A percentile compares a stretch with the other conserved stretches of the same genome.
Conservation (phyloP, 148 eudicot species). For the Silene conica region DNA sequence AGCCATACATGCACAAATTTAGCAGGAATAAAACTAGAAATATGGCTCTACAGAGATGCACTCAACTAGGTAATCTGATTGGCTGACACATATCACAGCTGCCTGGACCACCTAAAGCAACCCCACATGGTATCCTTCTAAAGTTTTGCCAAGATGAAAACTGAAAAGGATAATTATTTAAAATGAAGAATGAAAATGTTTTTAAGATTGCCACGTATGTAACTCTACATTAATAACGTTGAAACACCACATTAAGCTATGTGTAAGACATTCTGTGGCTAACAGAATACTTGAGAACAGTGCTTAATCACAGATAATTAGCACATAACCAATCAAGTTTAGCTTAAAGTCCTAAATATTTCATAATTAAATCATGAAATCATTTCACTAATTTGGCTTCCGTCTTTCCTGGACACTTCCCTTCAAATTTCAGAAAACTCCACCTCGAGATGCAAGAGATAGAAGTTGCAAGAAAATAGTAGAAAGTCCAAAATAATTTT, state of each 20-base stretch:
- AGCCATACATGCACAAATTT: slow-evolving; percentile 1
- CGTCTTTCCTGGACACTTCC: slow-evolving; percentile 23
- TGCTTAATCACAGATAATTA: slow-evolving; percentile 28
- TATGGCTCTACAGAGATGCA: slow-evolving; percentile 12
- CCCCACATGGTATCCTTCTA: slow-evolving; percentile 18
- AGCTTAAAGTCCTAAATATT: slow-evolving; percentile 10
- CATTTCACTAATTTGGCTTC: slow-evolving; percentile 12
- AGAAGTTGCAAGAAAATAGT: slow-evolving; percentile 21
- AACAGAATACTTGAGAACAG: slow-evolving; percentile 18
- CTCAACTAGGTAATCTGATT: slow-evolving; percentile 27
- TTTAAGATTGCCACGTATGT: slow-evolving; percentile 18
- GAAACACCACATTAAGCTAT: slow-evolving; percentile 25
- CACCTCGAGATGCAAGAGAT: slow-evolving; percentile 48
- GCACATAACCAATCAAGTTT: slow-evolving; percentile 27
- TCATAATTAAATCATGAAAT: not conserved
- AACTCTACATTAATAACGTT: slow-evolving; percentile 21
- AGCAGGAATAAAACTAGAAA: slow-evolving; percentile 13
- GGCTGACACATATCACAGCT: slow-evolving; percentile 33
- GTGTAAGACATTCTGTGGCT: slow-evolving; percentile 37
- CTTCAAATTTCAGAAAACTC: slow-evolving; percentile 19
- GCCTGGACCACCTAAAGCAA: slow-evolving; percentile 24
- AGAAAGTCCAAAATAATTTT: slow-evolving; percentile 3
- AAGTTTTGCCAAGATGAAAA: slow-evolving; percentile 12
- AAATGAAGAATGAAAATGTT: not conserved
- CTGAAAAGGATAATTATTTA: not conserved